Evolutionary conservation across 345 rosid genomes (phyloP).

Genomic region (thale cress (Arabidopsis thaliana)): DNA sequence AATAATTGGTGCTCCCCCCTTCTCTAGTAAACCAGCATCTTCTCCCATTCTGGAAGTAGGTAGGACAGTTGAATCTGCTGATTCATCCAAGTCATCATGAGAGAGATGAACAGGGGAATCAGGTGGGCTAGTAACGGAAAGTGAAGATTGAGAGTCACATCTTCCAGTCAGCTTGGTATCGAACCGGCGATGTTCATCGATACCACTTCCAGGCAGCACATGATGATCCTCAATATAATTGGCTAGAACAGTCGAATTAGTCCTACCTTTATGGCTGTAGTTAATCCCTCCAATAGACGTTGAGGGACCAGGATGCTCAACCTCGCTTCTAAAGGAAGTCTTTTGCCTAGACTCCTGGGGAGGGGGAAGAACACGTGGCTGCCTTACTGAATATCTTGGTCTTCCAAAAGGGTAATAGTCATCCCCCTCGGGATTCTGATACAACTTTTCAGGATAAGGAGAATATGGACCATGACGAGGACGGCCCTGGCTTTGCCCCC

Average conservation of each 20-base stretch:
- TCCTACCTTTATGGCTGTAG: slow-evolving; percentile 52
- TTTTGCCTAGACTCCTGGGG: slow-evolving; percentile 67
- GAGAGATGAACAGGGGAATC: slow-evolving; percentile 90
- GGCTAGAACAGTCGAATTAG: slow-evolving; percentile 52
- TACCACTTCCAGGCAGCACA: slow-evolving; percentile 47
- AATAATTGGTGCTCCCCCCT: slow-evolving; percentile 50
- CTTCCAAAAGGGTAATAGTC: slow-evolving; percentile 77
- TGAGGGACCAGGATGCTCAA: slow-evolving; percentile 64
- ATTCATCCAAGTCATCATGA: slow-evolving; percentile 94
- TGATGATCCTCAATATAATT: slow-evolving; percentile 53
- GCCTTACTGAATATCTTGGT: slow-evolving; percentile 78
- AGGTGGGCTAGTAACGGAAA: slow-evolving; percentile 92
- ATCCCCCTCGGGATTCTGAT: slow-evolving; percentile 70
- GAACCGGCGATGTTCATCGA: slow-evolving; percentile 50
- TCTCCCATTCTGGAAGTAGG: slow-evolving; percentile 56
- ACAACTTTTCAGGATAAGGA: slow-evolving; percentile 59
- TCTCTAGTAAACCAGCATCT: slow-evolving; percentile 48
- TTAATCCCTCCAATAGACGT: slow-evolving; percentile 51
- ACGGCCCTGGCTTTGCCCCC: slow-evolving; percentile 63
- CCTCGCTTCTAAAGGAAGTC: slow-evolving; percentile 56
- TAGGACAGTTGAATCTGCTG: slow-evolving; percentile 61
- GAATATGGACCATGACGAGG: slow-evolving; percentile 59
- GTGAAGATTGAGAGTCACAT: slow-evolving; percentile 95
- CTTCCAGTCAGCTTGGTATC: slow-evolving; percentile 55
- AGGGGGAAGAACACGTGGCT: slow-evolving; percentile 96